phyloP scores from a whole-genome alignment of 768 basidiomycete genomes.

The Suillus brevipes region DNA sequence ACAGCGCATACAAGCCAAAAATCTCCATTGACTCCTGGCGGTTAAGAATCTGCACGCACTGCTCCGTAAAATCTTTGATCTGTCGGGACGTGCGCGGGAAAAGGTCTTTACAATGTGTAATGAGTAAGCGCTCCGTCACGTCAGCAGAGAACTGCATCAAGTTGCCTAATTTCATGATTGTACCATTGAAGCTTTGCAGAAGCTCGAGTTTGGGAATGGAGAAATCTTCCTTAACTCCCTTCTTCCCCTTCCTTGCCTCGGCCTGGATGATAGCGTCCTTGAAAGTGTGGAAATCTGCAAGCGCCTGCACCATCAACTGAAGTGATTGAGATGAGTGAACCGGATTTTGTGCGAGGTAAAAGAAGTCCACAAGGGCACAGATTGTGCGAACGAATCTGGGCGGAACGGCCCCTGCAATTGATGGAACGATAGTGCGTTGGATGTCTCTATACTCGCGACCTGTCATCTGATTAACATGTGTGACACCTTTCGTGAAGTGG shows the following conservation, averaged over 20 bases:
- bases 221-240: slow-evolving; percentile 19
- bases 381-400: slow-evolving; percentile 32
- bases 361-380: slow-evolving; percentile 38
- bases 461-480: slow-evolving; percentile 41
- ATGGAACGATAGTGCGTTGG: slow-evolving; percentile 33
- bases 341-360: slow-evolving; percentile 34
- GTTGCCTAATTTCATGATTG: slow-evolving; percentile 27
- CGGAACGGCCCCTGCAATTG: slow-evolving; percentile 35
- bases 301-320: not conserved
- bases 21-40: slow-evolving; percentile 26
- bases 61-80: slow-evolving; percentile 31
- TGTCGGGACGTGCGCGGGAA: slow-evolving; percentile 25
- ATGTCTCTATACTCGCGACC: slow-evolving; percentile 40
- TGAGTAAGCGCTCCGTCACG: slow-evolving; percentile 35
- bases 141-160: slow-evolving; percentile 37
- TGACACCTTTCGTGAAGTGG: slow-evolving; percentile 40
- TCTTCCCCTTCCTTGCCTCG: slow-evolving; percentile 13
- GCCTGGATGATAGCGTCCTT: slow-evolving; percentile 1
- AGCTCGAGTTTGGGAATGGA: slow-evolving; percentile 43
- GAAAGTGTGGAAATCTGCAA: not conserved
- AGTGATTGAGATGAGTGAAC: slow-evolving; percentile 17
- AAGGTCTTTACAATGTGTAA: slow-evolving; percentile 32
- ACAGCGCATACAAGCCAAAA: slow-evolving; percentile 22
- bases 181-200: slow-evolving; percentile 25
- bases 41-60: slow-evolving; percentile 35